Evolutionary conservation across 2,329 filamentous ascomycete genomes (phyloP).

Genomic region (Sporothrix variecibatus): DNA sequence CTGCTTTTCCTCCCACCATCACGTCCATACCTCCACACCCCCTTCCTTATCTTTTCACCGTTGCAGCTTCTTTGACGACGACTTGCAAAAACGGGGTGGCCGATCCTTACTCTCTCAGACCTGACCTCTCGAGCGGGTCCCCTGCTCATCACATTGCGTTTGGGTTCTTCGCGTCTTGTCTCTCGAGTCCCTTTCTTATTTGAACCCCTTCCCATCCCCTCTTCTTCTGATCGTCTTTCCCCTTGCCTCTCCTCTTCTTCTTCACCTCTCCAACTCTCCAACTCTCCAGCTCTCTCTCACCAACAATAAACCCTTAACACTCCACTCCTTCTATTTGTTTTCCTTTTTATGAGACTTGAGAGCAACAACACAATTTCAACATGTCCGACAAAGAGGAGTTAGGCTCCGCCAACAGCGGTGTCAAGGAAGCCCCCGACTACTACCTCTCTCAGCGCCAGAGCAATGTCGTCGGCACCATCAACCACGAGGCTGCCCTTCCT

Average conservation of each 20-base stretch:
- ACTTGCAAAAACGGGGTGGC: constrained; percentile 7
- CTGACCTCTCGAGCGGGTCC: constrained; percentile 2
- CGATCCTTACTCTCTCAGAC: constrained; percentile 5
- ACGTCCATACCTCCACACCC: neutral
- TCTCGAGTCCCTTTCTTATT: constrained; percentile 13
- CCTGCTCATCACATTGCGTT: constrained; percentile 14
- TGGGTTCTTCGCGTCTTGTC: neutral
- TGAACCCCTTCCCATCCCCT: constrained; percentile 16
- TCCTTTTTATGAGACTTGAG: neutral
- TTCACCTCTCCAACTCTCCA: constrained; percentile 1
- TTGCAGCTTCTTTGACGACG: constrained; percentile 15
- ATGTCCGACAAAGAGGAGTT: constrained; percentile 28
- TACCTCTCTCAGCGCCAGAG: constrained; percentile 1
- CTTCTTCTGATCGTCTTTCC: constrained; percentile 5
- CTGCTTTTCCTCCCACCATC: constrained; percentile 14
- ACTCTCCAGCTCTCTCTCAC: neutral
- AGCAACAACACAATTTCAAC: neutral
- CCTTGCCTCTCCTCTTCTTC: neutral
- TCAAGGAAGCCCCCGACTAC: constrained; percentile 16
- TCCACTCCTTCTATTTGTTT: neutral
- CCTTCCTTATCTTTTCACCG: neutral
- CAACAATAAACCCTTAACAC: too few species aligned
- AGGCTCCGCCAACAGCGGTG: neutral
- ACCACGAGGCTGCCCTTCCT: neutral
- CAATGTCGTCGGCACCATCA: constrained; percentile 11